Evolutionary conservation across 345 rosid species (phyloP), one percentile per base, ranked within the genome.

Genomic region (Euphorbia tirucalli): DNA sequence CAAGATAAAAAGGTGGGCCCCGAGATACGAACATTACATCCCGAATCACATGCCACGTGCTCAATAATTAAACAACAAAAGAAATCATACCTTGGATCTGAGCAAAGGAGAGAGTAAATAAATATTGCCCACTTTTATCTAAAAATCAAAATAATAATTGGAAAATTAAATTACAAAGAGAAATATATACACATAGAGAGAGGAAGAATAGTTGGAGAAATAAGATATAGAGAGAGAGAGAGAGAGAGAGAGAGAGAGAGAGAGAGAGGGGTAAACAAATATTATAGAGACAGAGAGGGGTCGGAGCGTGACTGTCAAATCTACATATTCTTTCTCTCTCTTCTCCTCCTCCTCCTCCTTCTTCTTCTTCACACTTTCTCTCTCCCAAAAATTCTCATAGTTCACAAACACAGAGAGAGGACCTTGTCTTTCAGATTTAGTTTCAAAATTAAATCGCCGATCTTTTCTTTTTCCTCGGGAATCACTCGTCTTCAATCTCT

Each of bases 271-370:
- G 27, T 61, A 57, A 72, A 71, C 39, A 54, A 19, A 7, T 54
- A 25, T 24, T 48, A 56, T 46, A 70, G 84, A 80, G 80, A 74
- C 76, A 61, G 52, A 66, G 83, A 77, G 74, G 72, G 80, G 81
- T 81, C 81, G 69, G 77, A 76, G 89, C 78, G 87, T 78, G 90
- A 86, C 87, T 83, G 86, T 85, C 90, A 88, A 88, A 85, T 86
- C 90, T 77, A 59, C 78, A 76, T 81, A 79, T 85, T 85, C 89
- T 86, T 82, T 82, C 79, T 75, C 80, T 61, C 63, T 65, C 70
- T 60, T 39, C 32, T 35, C n/a, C n/a, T n/a, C n/a, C n/a, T n/a
- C n/a, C 35, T 18, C 6, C 50, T 46, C 43, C 71, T 85, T 85
- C 83, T 80, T 76, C 70, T 72, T 57, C 60, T 71, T 57, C 58